phyloP scores from a whole-genome alignment of 805 yeast genomes.

The Yarrowia deformans region DNA sequence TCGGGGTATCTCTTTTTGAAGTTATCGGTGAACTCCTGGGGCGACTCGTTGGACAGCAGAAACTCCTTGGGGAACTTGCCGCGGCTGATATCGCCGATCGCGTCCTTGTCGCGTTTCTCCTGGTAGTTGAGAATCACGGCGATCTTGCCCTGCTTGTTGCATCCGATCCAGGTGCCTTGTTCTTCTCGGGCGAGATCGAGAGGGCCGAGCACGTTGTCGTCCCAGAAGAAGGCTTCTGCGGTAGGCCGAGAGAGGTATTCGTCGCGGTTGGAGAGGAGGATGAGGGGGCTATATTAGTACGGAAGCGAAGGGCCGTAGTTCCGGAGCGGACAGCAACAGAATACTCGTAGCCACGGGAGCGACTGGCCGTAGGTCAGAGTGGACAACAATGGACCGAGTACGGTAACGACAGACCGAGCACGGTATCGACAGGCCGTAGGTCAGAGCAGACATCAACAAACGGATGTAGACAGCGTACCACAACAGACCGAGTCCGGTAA shows the following conservation, averaged over 20 bases:
- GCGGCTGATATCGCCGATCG: conserved; percentile 55
- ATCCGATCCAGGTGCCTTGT: conserved; percentile 93
- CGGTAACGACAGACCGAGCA: too few relatives aligned
- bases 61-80: conserved; percentile 61
- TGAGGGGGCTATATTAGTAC: conserved; percentile 56
- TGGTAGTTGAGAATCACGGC: conserved; percentile 80
- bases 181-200: conserved; percentile 73
- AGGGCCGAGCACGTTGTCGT: conserved; percentile 63
- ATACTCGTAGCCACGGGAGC: too few relatives aligned
- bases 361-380: too few relatives aligned
- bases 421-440: too few relatives aligned
- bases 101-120: conserved; percentile 56
- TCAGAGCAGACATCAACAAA: too few relatives aligned
- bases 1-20: conserved; percentile 46
- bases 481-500: too few relatives aligned
- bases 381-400: too few relatives aligned
- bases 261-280: conserved; percentile 84
- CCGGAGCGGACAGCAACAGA: too few relatives aligned
- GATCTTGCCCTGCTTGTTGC: conserved; percentile 62
- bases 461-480: too few relatives aligned
- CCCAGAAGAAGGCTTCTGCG: conserved; percentile 58
- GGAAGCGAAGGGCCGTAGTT: neutral
- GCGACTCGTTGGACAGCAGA: conserved; percentile 51
- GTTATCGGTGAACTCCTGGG: conserved; percentile 57
- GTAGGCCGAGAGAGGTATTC: conserved; percentile 83